Evolutionary conservation across 768 basidiomycete genomes (phyloP).

Genomic region (Leccinum incarnatum): DNA sequence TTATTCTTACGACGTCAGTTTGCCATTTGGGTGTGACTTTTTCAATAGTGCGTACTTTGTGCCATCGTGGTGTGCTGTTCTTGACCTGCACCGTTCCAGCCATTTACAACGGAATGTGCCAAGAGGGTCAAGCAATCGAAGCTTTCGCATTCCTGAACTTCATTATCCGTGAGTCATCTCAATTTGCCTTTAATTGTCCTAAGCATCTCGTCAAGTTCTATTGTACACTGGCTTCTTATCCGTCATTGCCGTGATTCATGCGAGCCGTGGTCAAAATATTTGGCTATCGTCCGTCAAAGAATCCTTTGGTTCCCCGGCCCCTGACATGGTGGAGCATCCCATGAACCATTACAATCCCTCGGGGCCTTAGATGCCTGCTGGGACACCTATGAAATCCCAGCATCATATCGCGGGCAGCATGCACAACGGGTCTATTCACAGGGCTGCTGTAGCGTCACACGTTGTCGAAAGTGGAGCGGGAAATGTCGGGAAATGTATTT

Average conservation of each 20-base stretch:
- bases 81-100: slow-evolving; percentile 12
- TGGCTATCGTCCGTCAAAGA: slow-evolving; percentile 37
- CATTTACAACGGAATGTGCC: slow-evolving; percentile 18
- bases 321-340: slow-evolving; percentile 8
- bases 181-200: neutral
- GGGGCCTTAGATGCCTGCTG: neutral
- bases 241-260: slow-evolving; percentile 26
- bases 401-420: neutral
- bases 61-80: neutral
- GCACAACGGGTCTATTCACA: neutral
- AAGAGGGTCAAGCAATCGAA: slow-evolving; percentile 29
- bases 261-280: slow-evolving; percentile 26
- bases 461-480: neutral
- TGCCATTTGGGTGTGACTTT: slow-evolving; percentile 12
- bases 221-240: slow-evolving; percentile 28
- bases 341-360: slow-evolving; percentile 17
- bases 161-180: slow-evolving; percentile 27
- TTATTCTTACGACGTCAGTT: neutral
- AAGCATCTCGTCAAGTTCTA: slow-evolving; percentile 27
- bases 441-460: neutral
- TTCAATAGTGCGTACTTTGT: slow-evolving; percentile 4
- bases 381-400: neutral
- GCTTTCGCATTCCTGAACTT: slow-evolving; percentile 40
- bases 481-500: neutral
- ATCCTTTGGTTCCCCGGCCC: slow-evolving; percentile 15